Evolutionary conservation across 2,329 filamentous ascomycete species (phyloP), one percentile per base, ranked within the genome.

Genomic region (Nannizziopsis barbatae): DNA sequence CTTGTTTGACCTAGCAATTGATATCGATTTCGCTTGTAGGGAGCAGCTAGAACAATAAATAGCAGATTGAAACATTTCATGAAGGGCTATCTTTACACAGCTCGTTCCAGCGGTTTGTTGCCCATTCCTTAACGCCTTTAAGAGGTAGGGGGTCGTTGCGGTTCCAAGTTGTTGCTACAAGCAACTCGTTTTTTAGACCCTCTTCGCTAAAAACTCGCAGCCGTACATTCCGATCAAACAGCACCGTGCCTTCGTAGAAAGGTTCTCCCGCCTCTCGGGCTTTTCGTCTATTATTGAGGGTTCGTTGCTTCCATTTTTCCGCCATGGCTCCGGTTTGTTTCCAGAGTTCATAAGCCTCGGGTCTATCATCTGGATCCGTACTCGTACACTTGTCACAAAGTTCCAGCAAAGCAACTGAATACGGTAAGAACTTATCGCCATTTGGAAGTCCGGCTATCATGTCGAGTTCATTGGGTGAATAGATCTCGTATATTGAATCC

Each of bases 221-320:
- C 12, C 45, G 33, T n/a, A 42, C 10, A 8, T 42, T 27, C 6
- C 32, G 31, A 14, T 38, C 41, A 12, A 42, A 27, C n/a, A 52
- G 11, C 12, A 52, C 18, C 41, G 41, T 49, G 27, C 45, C 46
- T 30, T 49, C 42, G 42, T 49, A 49, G 20, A 38, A 52, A 14
- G 36, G 4, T 9, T 36, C 15, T 3, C 45, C 18, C 9, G 7
- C 18, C 10, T 10, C 9, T 11, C 14, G n/a, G 17, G 46, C 42
- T 17, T 17, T 17, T 12, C 18, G 37, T 12, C 31, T 40, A 17
- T 49, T 49, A 11, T 42, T 27, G 31, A 31, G 35, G 14, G 32
- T 32, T 6, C 27, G 30, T 4, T 17, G 2, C 12, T 37, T 49
- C 50, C 50, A 52, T 30, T 45, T 14, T 27, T 7, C 9, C 8